A percentile compares a stretch with the other conserved stretches of the same genome.
These are phyloP conservation scores for Cetradonia linearis DNA, from an alignment of 495 filamentous ascomycete genomes.

Conservation along the genomic window DNA sequence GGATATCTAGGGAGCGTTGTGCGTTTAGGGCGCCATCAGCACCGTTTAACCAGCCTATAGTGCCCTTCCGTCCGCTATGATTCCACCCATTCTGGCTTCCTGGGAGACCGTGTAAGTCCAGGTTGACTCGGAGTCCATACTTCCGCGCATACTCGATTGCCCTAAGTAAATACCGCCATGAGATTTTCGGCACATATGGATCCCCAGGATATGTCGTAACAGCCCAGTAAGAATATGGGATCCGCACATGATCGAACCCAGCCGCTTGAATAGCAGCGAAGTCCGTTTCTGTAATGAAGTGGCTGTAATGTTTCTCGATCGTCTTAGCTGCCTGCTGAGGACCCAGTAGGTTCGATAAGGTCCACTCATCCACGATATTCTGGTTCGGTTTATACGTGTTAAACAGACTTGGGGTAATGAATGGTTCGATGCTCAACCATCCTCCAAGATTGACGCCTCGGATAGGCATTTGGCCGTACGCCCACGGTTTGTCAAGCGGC, in stretches of 20 bases:
- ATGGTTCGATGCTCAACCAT: slow-evolving; percentile 90
- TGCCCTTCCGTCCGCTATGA: slow-evolving; percentile 65
- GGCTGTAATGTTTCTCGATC: slow-evolving; percentile 83
- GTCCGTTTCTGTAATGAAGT: slow-evolving; percentile 72
- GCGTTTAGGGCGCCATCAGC: slow-evolving; percentile 51
- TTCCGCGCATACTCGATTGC: slow-evolving; percentile 90
- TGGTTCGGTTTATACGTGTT: slow-evolving; percentile 47
- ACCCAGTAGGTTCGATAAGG: slow-evolving; percentile 61
- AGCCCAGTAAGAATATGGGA: slow-evolving; percentile 94
- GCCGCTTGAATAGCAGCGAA: slow-evolving; percentile 78
- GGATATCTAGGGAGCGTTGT: slow-evolving; percentile 69
- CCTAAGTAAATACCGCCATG: slow-evolving; percentile 90
- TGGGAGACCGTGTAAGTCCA: slow-evolving; percentile 80
- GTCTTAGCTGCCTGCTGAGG: slow-evolving; percentile 44
- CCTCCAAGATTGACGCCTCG: slow-evolving; percentile 90
- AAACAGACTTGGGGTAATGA: slow-evolving; percentile 90
- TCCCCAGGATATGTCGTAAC: slow-evolving; percentile 77
- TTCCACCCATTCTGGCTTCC: slow-evolving; percentile 90
- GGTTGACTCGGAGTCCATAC: slow-evolving; percentile 85
- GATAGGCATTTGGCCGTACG: slow-evolving; percentile 71
- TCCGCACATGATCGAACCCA: slow-evolving; percentile 91
- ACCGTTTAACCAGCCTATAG: slow-evolving; percentile 72
- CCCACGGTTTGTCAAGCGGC: slow-evolving; percentile 53
- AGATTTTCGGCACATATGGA: slow-evolving; percentile 75
- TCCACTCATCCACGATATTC: slow-evolving; percentile 81